A percentile compares a stretch with the other conserved stretches of the same genome.
These are phyloP conservation scores for Botrytis sinoallii DNA, from an alignment of 2,329 filamentous ascomycete species.

Conservation along the genomic window DNA sequence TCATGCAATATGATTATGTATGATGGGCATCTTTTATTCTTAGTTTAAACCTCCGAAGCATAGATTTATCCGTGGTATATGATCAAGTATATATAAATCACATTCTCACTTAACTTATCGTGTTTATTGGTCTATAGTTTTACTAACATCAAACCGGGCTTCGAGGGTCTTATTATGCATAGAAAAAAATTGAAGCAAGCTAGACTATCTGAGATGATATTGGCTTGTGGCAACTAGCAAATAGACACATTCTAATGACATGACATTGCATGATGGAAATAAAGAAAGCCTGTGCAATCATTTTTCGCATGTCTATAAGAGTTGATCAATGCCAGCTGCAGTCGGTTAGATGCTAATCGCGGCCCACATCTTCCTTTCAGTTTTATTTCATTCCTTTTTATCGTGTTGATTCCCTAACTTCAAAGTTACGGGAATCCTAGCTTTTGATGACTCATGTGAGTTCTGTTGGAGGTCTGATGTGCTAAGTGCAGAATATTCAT, in stretches of 20 bases:
- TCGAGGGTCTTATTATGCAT: neutral
- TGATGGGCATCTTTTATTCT: neutral
- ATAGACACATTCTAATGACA: neutral
- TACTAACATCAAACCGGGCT: neutral
- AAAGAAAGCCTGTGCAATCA: neutral
- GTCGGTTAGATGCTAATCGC: neutral
- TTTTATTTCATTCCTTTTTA: neutral
- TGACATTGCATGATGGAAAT: neutral
- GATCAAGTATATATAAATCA: too few relatives aligned
- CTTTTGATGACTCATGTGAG: rapidly evolving
- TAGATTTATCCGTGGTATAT: neutral
- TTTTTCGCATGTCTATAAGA: neutral
- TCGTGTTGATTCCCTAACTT: neutral
- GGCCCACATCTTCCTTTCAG: neutral
- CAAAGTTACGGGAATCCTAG: neutral
- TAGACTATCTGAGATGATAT: neutral
- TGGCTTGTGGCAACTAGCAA: neutral
- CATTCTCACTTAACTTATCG: too few relatives aligned
- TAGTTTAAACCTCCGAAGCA: neutral
- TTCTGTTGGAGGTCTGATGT: rapidly evolving
- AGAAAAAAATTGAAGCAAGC: neutral
- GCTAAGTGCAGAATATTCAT: too few relatives aligned
- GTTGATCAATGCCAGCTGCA: neutral
- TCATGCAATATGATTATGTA: neutral
- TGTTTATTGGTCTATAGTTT: neutral